Conservation (phyloP, 176 grass and related monocot species). For the Tillandsia leiboldiana region DNA sequence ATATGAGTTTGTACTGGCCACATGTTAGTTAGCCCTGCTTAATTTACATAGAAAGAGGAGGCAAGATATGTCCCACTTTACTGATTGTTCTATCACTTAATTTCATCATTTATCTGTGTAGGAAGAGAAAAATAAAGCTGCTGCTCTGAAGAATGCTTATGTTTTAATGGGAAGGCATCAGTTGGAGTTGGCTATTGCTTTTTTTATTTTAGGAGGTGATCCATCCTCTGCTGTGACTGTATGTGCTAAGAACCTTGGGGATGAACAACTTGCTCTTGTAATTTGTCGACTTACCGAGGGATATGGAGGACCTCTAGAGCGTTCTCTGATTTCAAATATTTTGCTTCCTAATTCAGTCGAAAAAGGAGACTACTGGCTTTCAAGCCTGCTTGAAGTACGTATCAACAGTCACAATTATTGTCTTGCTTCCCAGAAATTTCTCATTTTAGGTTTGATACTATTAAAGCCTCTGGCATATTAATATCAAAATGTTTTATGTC, state of each 20-base stretch:
- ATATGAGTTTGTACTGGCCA: too few species aligned
- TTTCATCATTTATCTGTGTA: constrained; percentile 7
- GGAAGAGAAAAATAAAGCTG: constrained; percentile 92
- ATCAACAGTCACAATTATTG: constrained; percentile 5
- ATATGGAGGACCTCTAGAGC: constrained; percentile 61
- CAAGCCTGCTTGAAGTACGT: constrained; percentile 85
- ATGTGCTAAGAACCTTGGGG: constrained; percentile 90
- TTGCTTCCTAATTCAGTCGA: constrained; percentile 74
- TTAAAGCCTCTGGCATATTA: constrained; percentile 18
- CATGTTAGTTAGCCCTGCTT: background rate
- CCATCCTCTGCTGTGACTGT: constrained; percentile 67
- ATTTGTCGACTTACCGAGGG: constrained; percentile 79
- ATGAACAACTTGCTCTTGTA: constrained; percentile 86
- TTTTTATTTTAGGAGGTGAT: constrained; percentile 88
- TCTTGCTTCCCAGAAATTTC: constrained; percentile 15
- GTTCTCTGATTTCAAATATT: constrained; percentile 60
- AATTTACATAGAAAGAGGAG: background rate
- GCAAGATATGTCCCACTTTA: background rate
- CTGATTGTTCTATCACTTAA: constrained; percentile 6
- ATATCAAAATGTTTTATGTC: constrained; percentile 34
- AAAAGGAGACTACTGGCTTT: constrained; percentile 77
- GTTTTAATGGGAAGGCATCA: constrained; percentile 95
- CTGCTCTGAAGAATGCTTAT: constrained; percentile 97
- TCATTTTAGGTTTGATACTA: constrained; percentile 10
- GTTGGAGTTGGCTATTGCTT: constrained; percentile 83